Evolutionary conservation across 345 rosid species (phyloP), one percentile per base, ranked within the genome.

Genomic region (Brassica juncea): DNA sequence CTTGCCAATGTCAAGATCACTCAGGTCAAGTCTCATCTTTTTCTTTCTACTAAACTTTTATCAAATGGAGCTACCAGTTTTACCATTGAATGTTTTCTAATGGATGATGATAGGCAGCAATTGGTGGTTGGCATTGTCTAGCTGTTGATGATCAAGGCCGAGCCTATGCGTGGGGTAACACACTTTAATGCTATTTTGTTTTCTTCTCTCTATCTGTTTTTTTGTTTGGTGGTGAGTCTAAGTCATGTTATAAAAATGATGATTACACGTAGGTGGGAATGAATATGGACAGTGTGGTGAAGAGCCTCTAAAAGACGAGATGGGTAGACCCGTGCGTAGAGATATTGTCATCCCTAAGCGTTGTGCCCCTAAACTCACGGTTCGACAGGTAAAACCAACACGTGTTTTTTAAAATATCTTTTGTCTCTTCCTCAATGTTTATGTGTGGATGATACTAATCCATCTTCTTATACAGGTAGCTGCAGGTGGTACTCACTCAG

Each of bases 271-370:
- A 95, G 99, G 98, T 80, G 99, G 99, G 57, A 95, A 91, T 83
- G 99, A 95, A 82, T 95, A 95, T 82, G 99, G 99, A 35, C 99
- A 95, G 82, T 95, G 99, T 72, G 99, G 99, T 74, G 98, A 95
- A 85, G 98, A 95, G 77, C 94, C 97, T 65, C 59, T 84, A 70
- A 95, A 95, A 83, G 98, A 91, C 75, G 99, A 89, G 68, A 85
- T 87, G 74, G 94, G 91, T 19, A 86, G 88, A 72, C 92, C 89
- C 54, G 78, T 95, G 76, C 89, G 92, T 77, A 89, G 98, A 78
- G 99, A 95, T 81, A 88, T 95, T 71, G 88, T 84, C 52, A 91
- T 89, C 78, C 98, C 99, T 84, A 94, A 93, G 64, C 87, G 90
- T 15, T 95, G 99, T 87, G 93, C 98, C 55, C 86, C 25, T 49